Percentiles rank a stretch among this genome's conserved stretches.
These are phyloP conservation scores for Kwoniella sp. DNA, from an alignment of 768 basidiomycete species.

Conservation along the genomic window DNA sequence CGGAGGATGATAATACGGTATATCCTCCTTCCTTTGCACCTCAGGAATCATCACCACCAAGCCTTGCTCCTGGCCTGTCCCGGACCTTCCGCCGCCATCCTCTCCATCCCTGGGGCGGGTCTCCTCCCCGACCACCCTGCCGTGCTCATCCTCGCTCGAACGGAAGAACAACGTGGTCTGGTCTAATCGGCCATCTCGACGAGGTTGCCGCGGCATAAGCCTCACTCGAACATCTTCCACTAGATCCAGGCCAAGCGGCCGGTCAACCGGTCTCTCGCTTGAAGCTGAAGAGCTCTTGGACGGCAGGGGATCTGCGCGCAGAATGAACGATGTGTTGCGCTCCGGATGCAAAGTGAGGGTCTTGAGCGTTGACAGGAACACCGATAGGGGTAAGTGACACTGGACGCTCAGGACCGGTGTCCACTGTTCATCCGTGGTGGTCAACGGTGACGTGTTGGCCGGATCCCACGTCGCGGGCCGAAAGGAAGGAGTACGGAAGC, in stretches of 20 bases:
- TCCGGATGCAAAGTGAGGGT: conserved; percentile 84
- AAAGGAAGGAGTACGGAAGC: conserved; percentile 1
- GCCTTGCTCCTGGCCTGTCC: conserved; percentile 19
- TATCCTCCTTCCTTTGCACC: conserved; percentile 49
- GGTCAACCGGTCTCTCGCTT: conserved; percentile 36
- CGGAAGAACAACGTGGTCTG: conserved; percentile 74
- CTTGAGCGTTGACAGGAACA: conserved; percentile 64
- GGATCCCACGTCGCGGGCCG: neutral
- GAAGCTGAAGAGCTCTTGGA: neutral
- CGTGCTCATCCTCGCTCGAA: conserved; percentile 5
- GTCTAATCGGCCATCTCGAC: conserved; percentile 66
- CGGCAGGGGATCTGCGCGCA: conserved; percentile 67
- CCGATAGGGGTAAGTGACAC: conserved; percentile 28
- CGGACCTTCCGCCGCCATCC: neutral
- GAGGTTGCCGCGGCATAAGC: conserved; percentile 73
- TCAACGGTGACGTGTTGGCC: neutral
- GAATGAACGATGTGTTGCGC: conserved; percentile 83
- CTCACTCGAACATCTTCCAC: conserved; percentile 62
- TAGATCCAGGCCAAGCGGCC: conserved; percentile 48
- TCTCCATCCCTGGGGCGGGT: neutral
- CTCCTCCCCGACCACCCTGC: neutral
- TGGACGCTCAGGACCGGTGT: neutral
- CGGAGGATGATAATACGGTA: conserved; percentile 89
- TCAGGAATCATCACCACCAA: conserved; percentile 50
- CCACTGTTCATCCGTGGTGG: conserved; percentile 3